Evolutionary conservation across 257 asterid genomes (phyloP), one percentile per base, ranked within the genome.

Genomic region (Capsicum rhomboideum): DNA sequence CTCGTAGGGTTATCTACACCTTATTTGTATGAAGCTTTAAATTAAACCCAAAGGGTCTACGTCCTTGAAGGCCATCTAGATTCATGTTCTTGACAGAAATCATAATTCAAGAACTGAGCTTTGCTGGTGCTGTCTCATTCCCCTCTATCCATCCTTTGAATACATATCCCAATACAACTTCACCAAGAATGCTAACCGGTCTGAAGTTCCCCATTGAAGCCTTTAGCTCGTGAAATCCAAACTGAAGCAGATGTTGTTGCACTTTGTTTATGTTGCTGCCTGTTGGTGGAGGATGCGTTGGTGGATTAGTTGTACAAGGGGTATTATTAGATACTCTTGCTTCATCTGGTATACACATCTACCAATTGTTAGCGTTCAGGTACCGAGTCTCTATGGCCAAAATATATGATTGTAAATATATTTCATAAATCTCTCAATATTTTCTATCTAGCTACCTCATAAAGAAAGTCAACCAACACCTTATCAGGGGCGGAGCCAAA

Each of bases 71-170:
- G 26, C 97, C 99, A 29, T 94, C 97, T 2, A 91, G 96, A 88
- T 95, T 95, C 90, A 95, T 90, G 83, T 92, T 94, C 93, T 95
- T 95, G 91, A 95, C 99, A 12, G 99, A 97, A 83, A 94, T 98
- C 0, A 98, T 93, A 83, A 89, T 46, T 18, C 99, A 98, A 0
- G 96, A 92, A 16, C 99, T 98, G 31, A 98, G 98, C 87, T 91
- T 95, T 3, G 98, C 98, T 4, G 98, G 97, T 14, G 90, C 92
- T 3, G 97, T 94, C 59, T 98, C 97, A 37, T 91, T 95, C 88
- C 93, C 97, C 83, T 95, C 98, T 84, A 95, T n/a, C 99, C 99
- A 95, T 12, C 99, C 99, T 86, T 95, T 95, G 91, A 95, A 95
- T 10, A 95, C 99, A 54, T 88, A 95, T 4, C 99, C 98, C 23